phyloP scores from a whole-genome alignment of 768 basidiomycete species.

The Lactarius sp. region DNA sequence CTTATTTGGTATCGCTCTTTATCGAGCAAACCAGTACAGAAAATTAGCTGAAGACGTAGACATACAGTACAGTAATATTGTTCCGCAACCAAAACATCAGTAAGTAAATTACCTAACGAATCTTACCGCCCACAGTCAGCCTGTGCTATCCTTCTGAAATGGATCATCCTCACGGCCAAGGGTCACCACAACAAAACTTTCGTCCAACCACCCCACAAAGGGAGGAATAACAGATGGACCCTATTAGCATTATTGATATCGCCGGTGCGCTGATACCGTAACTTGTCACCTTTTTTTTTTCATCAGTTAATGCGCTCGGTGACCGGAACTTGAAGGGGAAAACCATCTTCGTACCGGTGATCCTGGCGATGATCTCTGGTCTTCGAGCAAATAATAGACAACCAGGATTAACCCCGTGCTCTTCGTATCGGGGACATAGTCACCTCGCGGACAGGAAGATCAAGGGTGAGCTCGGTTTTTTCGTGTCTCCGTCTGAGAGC shows the following conservation, averaged over 20 bases:
- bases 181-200: constrained; percentile 6
- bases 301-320: background rate
- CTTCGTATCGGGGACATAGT: constrained; percentile 1
- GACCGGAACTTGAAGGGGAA: background rate
- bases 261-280: background rate
- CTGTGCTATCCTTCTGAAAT: constrained; percentile 3
- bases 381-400: background rate
- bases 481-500: too few relatives aligned
- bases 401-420: background rate
- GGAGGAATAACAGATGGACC: too few relatives aligned
- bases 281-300: background rate
- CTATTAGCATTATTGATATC: background rate
- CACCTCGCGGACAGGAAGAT: background rate
- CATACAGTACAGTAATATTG: too few relatives aligned
- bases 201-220: too few relatives aligned
- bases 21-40: too few relatives aligned
- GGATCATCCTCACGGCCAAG: constrained; percentile 10
- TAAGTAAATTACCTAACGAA: too few relatives aligned
- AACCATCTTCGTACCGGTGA: background rate
- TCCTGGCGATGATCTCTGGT: background rate
- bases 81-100: too few relatives aligned
- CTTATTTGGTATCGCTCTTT: too few relatives aligned
- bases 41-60: too few relatives aligned
- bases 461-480: background rate
- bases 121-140: too few relatives aligned